Percentiles rank a stretch among this genome's conserved stretches.
phyloP scores from a whole-genome alignment of 2,329 filamentous ascomycete genomes.

The Huntiella decipiens region DNA sequence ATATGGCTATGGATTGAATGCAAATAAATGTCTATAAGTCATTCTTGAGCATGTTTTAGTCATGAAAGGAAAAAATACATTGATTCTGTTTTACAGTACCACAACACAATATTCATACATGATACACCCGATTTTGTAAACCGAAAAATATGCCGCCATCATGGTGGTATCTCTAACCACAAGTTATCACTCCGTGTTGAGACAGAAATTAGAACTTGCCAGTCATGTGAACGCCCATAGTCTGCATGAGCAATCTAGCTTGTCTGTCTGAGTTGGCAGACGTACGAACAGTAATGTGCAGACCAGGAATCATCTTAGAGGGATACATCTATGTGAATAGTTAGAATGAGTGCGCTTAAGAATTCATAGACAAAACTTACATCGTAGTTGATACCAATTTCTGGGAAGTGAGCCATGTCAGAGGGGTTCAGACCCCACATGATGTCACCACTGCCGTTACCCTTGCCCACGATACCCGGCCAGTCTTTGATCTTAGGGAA shows the following conservation, averaged over 20 bases:
- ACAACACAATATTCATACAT: slow-evolving; percentile 3
- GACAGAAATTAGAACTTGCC: slow-evolving; percentile 9
- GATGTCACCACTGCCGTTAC: slow-evolving; percentile 78
- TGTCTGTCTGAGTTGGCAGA: slow-evolving; percentile 72
- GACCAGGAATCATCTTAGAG: slow-evolving; percentile 61
- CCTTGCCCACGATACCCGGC: slow-evolving; percentile 46
- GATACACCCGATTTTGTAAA: background rate
- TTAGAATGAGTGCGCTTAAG: slow-evolving; percentile 9
- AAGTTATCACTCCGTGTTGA: background rate
- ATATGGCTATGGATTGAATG: background rate
- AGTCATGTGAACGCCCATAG: slow-evolving; percentile 37
- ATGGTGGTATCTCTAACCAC: background rate
- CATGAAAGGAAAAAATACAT: slow-evolving; percentile 1
- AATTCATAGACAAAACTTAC: slow-evolving; percentile 32
- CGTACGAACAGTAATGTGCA: slow-evolving; percentile 67
- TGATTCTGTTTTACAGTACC: slow-evolving; percentile 3
- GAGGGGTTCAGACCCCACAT: slow-evolving; percentile 60
- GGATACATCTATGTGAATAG: slow-evolving; percentile 32
- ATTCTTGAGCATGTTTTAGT: background rate
- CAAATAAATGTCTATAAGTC: background rate
- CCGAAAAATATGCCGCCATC: background rate
- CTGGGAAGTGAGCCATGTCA: slow-evolving; percentile 69
- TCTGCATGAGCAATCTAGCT: slow-evolving; percentile 51
- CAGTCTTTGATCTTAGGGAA: slow-evolving; percentile 94
- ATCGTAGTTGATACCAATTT: slow-evolving; percentile 88